These are phyloP conservation scores for Taiwanofungus camphoratus DNA, from an alignment of 1,284 basidiomycete genomes.

Conservation along the genomic window DNA sequence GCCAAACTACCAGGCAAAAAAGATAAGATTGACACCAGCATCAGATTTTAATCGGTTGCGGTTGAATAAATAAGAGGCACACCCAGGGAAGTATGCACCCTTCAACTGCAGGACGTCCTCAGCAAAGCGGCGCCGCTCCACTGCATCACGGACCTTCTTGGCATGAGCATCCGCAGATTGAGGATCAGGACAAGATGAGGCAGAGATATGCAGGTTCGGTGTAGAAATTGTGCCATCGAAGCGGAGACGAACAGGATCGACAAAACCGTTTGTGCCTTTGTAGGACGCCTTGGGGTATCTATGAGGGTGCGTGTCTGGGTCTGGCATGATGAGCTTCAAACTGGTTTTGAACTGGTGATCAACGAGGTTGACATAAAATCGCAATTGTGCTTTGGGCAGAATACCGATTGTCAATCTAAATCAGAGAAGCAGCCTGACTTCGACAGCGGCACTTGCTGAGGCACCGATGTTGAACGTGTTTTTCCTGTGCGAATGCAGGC, in stretches of 20 bases:
- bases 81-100: constrained; percentile 26
- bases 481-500: too few relatives aligned
- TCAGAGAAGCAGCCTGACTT: too few relatives aligned
- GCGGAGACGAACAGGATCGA: constrained; percentile 9
- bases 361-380: too few relatives aligned
- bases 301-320: background rate
- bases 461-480: too few relatives aligned
- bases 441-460: too few relatives aligned
- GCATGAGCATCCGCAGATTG: constrained; percentile 3
- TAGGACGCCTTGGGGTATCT: constrained; percentile 10
- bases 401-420: too few relatives aligned
- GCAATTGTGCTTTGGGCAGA: too few relatives aligned
- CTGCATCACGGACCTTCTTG: constrained; percentile 12
- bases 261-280: constrained; percentile 18
- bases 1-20: constrained; percentile 15
- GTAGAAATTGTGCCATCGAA: constrained; percentile 12
- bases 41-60: too few relatives aligned
- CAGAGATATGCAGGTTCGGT: constrained; percentile 14
- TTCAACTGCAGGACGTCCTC: constrained; percentile 22
- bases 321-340: background rate
- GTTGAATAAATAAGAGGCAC: constrained; percentile 8
- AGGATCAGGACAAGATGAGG: background rate
- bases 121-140: constrained; percentile 19
- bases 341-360: too few relatives aligned
- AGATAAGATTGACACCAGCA: too few relatives aligned